Evolutionary conservation across 441 rosid species (phyloP).

Genomic region (Syzygium malaccense): DNA sequence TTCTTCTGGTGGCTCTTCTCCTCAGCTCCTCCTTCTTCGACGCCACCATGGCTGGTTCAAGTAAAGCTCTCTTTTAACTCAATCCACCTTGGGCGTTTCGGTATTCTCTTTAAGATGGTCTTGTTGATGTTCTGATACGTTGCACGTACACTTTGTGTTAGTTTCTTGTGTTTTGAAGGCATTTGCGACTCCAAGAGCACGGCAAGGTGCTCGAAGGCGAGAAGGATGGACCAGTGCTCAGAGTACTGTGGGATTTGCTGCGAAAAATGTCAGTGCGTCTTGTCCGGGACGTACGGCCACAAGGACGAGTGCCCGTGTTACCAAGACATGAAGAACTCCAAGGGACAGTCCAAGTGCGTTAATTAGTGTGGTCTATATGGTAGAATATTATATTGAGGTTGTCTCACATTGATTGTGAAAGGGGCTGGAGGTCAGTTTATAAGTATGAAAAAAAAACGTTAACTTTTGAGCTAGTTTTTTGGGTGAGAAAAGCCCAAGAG

Average conservation of each 20-base stretch:
- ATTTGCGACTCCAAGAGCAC: not conserved
- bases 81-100: not conserved
- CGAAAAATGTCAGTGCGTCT: not conserved
- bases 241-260: not conserved
- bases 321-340: not conserved
- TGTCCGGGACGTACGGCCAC: not conserved
- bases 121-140: not conserved
- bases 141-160: not conserved
- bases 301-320: not conserved
- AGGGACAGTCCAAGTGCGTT: not conserved
- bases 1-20: slow-evolving; percentile 27
- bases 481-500: too few relatives aligned
- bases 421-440: not conserved
- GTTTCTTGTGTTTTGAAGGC: not conserved
- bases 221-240: not conserved
- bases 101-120: not conserved
- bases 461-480: too few relatives aligned
- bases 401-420: too few relatives aligned
- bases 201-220: not conserved
- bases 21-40: slow-evolving; percentile 21
- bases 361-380: not conserved
- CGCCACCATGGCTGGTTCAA: slow-evolving; percentile 12
- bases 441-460: too few relatives aligned
- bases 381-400: too few relatives aligned
- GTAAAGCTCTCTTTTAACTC: slow-evolving; percentile 5